phyloP scores from a whole-genome alignment of 139 green algal species.

The Monoraphidium neglectum region DNA sequence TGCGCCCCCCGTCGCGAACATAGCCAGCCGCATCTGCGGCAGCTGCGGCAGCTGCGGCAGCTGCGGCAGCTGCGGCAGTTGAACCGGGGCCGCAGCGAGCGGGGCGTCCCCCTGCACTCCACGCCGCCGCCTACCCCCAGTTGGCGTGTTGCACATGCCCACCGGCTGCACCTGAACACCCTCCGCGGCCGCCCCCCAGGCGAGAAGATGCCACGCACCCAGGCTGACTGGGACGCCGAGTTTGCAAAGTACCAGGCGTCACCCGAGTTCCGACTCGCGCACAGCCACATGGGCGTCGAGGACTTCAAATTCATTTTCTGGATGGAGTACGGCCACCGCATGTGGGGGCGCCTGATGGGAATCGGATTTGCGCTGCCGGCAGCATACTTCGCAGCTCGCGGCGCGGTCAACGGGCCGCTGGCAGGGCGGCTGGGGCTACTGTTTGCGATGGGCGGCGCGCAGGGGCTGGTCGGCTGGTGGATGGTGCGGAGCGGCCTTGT shows the following conservation, averaged over 20 bases:
- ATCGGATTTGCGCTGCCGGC: slow-evolving; percentile 84
- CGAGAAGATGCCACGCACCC: slow-evolving; percentile 53
- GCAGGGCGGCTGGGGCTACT: slow-evolving; percentile 81
- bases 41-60: no score
- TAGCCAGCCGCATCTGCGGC: no score
- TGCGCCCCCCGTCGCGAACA: no score
- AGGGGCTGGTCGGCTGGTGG: slow-evolving; percentile 99
- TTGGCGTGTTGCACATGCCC: no score
- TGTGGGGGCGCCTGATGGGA: slow-evolving; percentile 86
- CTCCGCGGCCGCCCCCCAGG: slow-evolving; percentile 32
- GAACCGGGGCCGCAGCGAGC: no score
- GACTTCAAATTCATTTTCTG: slow-evolving; percentile 99
- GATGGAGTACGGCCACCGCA: slow-evolving; percentile 98
- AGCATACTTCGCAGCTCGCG: slow-evolving; percentile 74
- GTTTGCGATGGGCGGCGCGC: slow-evolving; percentile 86
- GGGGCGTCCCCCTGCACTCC: no score
- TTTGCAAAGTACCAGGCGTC: slow-evolving; percentile 92
- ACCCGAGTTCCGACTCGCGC: slow-evolving; percentile 90
- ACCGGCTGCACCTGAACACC: neutral
- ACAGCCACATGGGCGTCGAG: slow-evolving; percentile 88
- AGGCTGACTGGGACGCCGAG: slow-evolving; percentile 87
- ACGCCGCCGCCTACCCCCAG: no score
- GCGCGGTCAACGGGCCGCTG: slow-evolving; percentile 75
- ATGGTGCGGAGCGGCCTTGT: slow-evolving; percentile 93
- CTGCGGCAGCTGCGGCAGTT: no score